phyloP scores from a whole-genome alignment of 1,284 basidiomycete species.

The Pulveroboletus sp. region DNA sequence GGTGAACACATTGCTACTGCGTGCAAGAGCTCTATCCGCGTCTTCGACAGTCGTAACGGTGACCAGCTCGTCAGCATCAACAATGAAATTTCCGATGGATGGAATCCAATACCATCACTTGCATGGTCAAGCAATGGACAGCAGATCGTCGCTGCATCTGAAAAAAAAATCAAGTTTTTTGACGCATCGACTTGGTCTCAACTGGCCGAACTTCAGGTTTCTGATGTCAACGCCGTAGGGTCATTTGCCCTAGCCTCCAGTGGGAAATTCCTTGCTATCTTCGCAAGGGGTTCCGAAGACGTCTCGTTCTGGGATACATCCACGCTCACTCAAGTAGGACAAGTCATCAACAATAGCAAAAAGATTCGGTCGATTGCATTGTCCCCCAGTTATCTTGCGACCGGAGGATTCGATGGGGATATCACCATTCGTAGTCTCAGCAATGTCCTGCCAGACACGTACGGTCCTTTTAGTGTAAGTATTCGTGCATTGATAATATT shows the following conservation, averaged over 20 bases:
- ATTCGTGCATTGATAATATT: neutral
- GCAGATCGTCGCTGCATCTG: neutral
- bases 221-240: neutral
- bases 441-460: neutral
- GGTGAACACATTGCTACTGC: neutral
- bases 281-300: accelerated
- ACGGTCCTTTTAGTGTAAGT: neutral
- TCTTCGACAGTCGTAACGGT: neutral
- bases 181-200: neutral
- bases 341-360: neutral
- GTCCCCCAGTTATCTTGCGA: neutral
- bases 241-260: neutral
- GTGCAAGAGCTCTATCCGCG: neutral
- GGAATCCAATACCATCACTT: neutral
- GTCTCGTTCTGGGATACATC: neutral
- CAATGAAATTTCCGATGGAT: neutral
- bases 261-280: neutral
- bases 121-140: neutral
- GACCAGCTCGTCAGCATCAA: neutral
- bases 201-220: neutral
- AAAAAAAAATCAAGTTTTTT: neutral
- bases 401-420: neutral
- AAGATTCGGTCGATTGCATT: neutral
- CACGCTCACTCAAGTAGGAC: neutral
- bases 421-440: neutral